Base-by-base conservation (phyloP, 306 rosid species). In the Gynostemma pentaphyllum region DNA sequence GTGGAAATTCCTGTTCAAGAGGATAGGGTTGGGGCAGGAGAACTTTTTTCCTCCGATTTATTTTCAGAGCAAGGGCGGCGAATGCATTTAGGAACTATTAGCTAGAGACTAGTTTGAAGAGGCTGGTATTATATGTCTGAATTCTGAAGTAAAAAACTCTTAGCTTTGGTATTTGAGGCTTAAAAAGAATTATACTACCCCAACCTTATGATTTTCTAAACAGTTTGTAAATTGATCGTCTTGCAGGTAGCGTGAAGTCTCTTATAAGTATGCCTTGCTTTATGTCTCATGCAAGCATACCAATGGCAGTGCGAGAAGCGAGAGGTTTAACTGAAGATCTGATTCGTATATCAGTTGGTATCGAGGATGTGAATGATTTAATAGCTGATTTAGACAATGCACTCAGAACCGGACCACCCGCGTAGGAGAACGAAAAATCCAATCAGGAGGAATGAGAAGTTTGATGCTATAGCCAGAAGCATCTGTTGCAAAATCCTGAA, bases 221-320 rank as follows among this genome's bases (percentile, higher is more conserved):
- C 56, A 19, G 4, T 15, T 53, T 26, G 44, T 3, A 39, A 8
- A 12, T 22, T 60, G 46, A 64, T 59, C 16, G 10, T 60, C 21
- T 71, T 56, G 66, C 80, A 92, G 95, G 96, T 68, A 92, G 96
- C 68, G 95, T 88, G 27, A 85, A 92, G 84, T 92, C 98, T 64
- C 89, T 92, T 5, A 88, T 88, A 56, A 85, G 95, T 83, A 41
- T 91, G 81, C 96, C 96, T 4, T 83, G 85, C 72, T 81, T 86
- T 64, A 86, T 83, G 95, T 81, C 95, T 32, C 97, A 85, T 75
- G 97, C 97, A 54, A 80, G 87, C 77, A 87, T 90, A 72, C 90
- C 95, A 24, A 76, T 88, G 27, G 71, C 81, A 39, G 84, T 85
- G 64, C 95, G 94, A 0, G 88, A 87, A 64, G 82, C 87, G 59